Conservation (phyloP, 139 green algal species). For the Chlorella sp. region DNA sequence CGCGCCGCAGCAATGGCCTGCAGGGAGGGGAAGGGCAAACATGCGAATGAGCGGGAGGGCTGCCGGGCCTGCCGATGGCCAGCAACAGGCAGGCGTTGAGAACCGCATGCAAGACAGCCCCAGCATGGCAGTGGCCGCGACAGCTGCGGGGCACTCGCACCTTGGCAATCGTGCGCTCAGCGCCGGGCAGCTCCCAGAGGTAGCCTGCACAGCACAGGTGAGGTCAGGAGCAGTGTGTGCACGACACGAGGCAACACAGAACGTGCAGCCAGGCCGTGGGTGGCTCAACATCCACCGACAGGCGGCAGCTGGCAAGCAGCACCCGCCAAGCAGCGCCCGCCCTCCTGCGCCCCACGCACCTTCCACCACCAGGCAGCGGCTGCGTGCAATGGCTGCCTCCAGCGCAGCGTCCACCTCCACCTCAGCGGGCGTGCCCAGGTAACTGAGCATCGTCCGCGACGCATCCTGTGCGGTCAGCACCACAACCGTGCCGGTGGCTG, state of each 20-base stretch:
- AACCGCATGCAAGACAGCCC: background rate
- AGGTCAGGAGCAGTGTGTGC: too few relatives aligned
- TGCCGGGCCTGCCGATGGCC: too few relatives aligned
- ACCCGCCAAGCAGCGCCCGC: background rate
- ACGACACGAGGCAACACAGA: too few relatives aligned
- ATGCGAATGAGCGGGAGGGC: too few relatives aligned
- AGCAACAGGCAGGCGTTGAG: too few relatives aligned
- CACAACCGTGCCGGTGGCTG: slow-evolving; percentile 81
- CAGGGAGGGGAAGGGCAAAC: background rate
- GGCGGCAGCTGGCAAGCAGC: background rate
- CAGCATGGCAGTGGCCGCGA: background rate
- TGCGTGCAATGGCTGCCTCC: slow-evolving; percentile 56
- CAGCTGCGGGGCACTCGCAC: background rate
- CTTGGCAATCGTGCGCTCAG: background rate
- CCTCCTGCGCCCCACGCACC: slow-evolving; percentile 59
- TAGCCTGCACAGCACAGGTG: background rate
- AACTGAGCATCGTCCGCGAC: slow-evolving; percentile 92
- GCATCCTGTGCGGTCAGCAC: slow-evolving; percentile 94
- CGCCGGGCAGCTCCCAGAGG: slow-evolving; percentile 19
- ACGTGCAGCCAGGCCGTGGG: too few relatives aligned
- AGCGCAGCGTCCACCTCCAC: slow-evolving; percentile 57
- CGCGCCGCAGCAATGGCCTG: slow-evolving; percentile 64
- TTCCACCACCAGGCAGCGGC: slow-evolving; percentile 80
- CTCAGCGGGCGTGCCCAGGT: slow-evolving; percentile 62
- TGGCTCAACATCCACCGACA: background rate